These are phyloP conservation scores for Crucihimalaya himalaica DNA, from an alignment of 345 rosid genomes.

Conservation along the genomic window DNA sequence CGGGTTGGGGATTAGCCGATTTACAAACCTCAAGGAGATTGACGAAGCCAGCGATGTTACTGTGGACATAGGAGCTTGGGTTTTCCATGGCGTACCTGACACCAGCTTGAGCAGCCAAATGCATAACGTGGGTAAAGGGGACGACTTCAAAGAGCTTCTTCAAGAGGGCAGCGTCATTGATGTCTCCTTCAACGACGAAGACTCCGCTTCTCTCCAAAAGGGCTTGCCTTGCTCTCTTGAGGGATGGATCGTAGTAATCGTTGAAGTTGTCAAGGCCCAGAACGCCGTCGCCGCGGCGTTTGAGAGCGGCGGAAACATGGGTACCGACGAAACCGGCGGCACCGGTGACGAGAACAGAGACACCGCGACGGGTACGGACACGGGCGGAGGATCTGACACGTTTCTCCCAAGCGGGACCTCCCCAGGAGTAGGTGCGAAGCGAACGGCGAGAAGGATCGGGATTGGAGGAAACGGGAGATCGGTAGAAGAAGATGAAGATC, in stretches of 20 bases:
- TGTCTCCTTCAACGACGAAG: slow-evolving; percentile 51
- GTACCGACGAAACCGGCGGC: slow-evolving; percentile 67
- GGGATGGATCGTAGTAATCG: slow-evolving; percentile 50
- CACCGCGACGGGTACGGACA: slow-evolving; percentile 41
- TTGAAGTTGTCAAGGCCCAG: slow-evolving; percentile 60
- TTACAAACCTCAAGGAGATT: slow-evolving; percentile 52
- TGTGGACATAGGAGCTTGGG: slow-evolving; percentile 51
- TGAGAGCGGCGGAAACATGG: slow-evolving; percentile 51
- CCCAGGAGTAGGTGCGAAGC: slow-evolving; percentile 37
- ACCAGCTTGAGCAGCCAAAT: slow-evolving; percentile 58
- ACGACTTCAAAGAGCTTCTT: slow-evolving; percentile 50
- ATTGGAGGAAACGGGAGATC: slow-evolving; percentile 61
- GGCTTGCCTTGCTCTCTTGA: slow-evolving; percentile 49
- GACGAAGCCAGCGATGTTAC: slow-evolving; percentile 57
- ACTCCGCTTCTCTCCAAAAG: slow-evolving; percentile 48
- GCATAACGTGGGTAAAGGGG: slow-evolving; percentile 60
- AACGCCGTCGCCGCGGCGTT: slow-evolving; percentile 56
- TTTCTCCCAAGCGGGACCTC: slow-evolving; percentile 47
- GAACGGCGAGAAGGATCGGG: slow-evolving; percentile 46
- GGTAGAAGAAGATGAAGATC: slow-evolving; percentile 82
- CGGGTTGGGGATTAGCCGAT: slow-evolving; percentile 52
- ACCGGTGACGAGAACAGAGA: slow-evolving; percentile 54
- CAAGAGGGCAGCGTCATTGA: slow-evolving; percentile 44
- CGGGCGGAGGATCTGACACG: slow-evolving; percentile 45
- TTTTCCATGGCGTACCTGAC: slow-evolving; percentile 58